A percentile compares a stretch with the other conserved stretches of the same genome.
These are phyloP conservation scores for Viola pubescens DNA, from an alignment of 441 rosid species.

Conservation along the genomic window DNA sequence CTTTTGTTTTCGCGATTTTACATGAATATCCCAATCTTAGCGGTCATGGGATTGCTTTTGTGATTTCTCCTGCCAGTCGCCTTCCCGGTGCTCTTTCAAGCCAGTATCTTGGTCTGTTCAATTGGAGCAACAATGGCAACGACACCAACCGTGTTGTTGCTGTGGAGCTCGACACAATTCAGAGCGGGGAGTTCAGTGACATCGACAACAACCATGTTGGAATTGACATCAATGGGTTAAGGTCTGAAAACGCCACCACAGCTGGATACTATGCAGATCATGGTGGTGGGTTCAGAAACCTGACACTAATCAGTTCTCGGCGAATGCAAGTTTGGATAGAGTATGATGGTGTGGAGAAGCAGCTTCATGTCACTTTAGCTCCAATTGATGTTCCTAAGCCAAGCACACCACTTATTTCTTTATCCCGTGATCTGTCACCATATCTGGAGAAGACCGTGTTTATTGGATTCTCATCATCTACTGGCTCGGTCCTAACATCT, in stretches of 20 bases:
- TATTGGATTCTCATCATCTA: conserved; percentile 54
- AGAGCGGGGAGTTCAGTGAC: conserved; percentile 26
- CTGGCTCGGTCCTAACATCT: conserved; percentile 25
- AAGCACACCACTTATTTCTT: conserved; percentile 38
- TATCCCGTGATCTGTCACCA: conserved; percentile 28
- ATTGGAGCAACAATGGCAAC: conserved; percentile 22
- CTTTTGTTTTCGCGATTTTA: conserved; percentile 42
- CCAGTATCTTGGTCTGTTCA: conserved; percentile 44
- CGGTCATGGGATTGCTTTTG: conserved; percentile 56
- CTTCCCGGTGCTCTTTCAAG: conserved; percentile 23
- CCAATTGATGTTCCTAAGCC: conserved; percentile 31
- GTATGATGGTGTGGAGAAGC: conserved; percentile 25
- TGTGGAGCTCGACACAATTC: conserved; percentile 43
- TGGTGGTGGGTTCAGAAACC: conserved; percentile 17
- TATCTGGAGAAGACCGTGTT: conserved; percentile 32
- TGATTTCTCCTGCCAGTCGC: conserved; percentile 35
- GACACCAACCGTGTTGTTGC: conserved; percentile 37
- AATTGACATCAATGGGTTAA: conserved; percentile 39
- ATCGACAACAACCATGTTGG: conserved; percentile 49
- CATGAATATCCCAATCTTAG: conserved; percentile 17
- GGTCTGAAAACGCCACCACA: conserved; percentile 25
- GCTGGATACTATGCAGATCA: conserved; percentile 33
- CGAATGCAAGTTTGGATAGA: conserved; percentile 56
- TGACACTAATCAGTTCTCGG: conserved; percentile 26
- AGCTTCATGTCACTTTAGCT: conserved; percentile 43